Base-by-base conservation (phyloP, 306 rosid species). In the Spatholobus suberectus region DNA sequence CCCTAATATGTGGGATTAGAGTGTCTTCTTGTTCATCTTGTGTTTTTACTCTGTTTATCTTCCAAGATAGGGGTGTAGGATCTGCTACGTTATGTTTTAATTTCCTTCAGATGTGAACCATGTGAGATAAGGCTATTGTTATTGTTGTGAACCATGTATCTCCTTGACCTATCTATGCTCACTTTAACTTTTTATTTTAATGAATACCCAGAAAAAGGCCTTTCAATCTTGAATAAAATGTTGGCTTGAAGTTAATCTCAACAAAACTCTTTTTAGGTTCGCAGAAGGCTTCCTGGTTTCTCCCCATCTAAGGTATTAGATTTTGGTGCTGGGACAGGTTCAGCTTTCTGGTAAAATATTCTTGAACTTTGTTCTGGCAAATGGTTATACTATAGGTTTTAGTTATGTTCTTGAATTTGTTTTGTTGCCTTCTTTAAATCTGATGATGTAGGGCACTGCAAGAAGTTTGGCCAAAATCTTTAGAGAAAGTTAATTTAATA, bases 251-350 rank as follows among this genome's bases (percentile, higher is more conserved):
- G 34, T 75, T 29, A 57, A 51, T 43, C 43, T 81, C 73, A 15
- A 27, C 0, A 7, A 24, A 59, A 57, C 37, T 41, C 69, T 74
- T 21, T 76, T 74, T 59, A 94, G 97, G 94, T 94, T 85, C 89
- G 87, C 41, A 89, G 88, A 85, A 91, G 99, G 86, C 85, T 96
- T 68, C 99, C 94, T 13, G 95, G 87, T 81, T 96, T 96, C 83
- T 87, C 93, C 80, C 99, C 98, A 2, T 68, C 91, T 41, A 88
- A 70, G 85, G 93, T 91, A 44, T 81, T 96, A 89, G 98, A 94
- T 86, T 96, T 96, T 76, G 99, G 99, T 59, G 95, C 97, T 20
- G 98, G 99, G 71, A 96, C 97, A 0, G 97, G 99, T 51, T 94
- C 99, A 2, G 97, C 97, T 83, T 92, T 94, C 89, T 96, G 98